A percentile compares a stretch with the other conserved stretches of the same genome.
Evolutionary conservation across 768 basidiomycete species (phyloP).

Genomic region (Trametes coccinea): DNA sequence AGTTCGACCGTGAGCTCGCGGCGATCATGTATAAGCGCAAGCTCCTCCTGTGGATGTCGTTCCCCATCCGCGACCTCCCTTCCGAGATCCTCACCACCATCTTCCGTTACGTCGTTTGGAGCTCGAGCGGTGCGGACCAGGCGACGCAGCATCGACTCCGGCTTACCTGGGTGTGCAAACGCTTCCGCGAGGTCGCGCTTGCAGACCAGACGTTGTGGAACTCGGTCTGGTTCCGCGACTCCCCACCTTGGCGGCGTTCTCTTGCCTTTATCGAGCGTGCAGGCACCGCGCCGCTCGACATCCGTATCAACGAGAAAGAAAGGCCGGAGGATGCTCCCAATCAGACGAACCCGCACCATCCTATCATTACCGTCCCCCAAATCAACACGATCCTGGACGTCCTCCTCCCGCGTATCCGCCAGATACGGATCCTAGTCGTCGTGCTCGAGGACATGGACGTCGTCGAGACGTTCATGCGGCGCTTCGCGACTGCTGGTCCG

Average conservation of each 20-base stretch:
- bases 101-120: constrained; percentile 61
- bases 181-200: constrained; percentile 29
- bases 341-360: neutral
- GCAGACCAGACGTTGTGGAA: constrained; percentile 38
- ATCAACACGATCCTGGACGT: constrained; percentile 52
- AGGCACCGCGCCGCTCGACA: constrained; percentile 52
- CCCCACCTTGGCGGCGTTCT: constrained; percentile 50
- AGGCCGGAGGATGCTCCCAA: constrained; percentile 19
- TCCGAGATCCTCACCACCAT: constrained; percentile 66
- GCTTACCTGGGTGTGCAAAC: constrained; percentile 59
- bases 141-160: constrained; percentile 43
- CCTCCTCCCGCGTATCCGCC: constrained; percentile 53
- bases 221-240: constrained; percentile 62
- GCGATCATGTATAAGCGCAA: constrained; percentile 24
- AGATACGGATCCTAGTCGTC: constrained; percentile 60
- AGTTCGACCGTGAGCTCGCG: constrained; percentile 20
- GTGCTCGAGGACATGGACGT: constrained; percentile 58
- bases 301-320: constrained; percentile 57
- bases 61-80: constrained; percentile 64
- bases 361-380: constrained; percentile 39
- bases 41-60: constrained; percentile 41
- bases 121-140: constrained; percentile 28
- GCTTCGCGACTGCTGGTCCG: constrained; percentile 13
- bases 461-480: constrained; percentile 45
- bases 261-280: constrained; percentile 60